Percentiles rank a stretch among this genome's conserved stretches.
Conservation (phyloP, 768 basidiomycete species). For the Hygrophorus pudorinus region DNA sequence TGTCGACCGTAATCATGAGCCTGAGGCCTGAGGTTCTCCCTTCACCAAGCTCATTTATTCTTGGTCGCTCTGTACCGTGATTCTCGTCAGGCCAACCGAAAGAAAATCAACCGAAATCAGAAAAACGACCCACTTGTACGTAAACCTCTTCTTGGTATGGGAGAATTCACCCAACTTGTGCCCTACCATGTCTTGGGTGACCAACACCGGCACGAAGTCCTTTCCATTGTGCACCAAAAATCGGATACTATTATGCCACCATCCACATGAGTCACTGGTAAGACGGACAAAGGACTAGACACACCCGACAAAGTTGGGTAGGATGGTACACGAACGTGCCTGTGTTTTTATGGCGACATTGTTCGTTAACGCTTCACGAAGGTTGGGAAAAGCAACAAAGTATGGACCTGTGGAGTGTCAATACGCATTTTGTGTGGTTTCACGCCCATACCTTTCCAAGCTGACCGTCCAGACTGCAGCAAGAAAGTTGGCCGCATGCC, state of each 20-base stretch:
- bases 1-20: too few relatives aligned
- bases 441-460: conserved; percentile 61
- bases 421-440: background rate
- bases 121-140: conserved; percentile 57
- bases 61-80: background rate
- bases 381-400: conserved; percentile 87
- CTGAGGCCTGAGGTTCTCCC: background rate
- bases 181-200: conserved; percentile 98
- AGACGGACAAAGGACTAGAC: conserved; percentile 13
- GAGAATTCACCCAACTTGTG: conserved; percentile 97
- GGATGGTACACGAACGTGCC: conserved; percentile 82
- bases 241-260: conserved; percentile 49
- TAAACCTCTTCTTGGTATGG: conserved; percentile 80
- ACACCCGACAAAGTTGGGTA: conserved; percentile 94
- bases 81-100: background rate
- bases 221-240: conserved; percentile 95
- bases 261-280: background rate
- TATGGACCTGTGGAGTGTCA: conserved; percentile 59
- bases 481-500: conserved; percentile 62
- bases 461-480: conserved; percentile 60
- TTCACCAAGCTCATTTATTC: background rate
- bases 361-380: conserved; percentile 69
- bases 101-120: background rate
- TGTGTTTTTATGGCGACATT: conserved; percentile 85
- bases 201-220: conserved; percentile 72